A percentile compares a stretch with the other conserved stretches of the same genome.
Conservation (phyloP, 148 eudicot genomes). For the Talinum fruticosum region DNA sequence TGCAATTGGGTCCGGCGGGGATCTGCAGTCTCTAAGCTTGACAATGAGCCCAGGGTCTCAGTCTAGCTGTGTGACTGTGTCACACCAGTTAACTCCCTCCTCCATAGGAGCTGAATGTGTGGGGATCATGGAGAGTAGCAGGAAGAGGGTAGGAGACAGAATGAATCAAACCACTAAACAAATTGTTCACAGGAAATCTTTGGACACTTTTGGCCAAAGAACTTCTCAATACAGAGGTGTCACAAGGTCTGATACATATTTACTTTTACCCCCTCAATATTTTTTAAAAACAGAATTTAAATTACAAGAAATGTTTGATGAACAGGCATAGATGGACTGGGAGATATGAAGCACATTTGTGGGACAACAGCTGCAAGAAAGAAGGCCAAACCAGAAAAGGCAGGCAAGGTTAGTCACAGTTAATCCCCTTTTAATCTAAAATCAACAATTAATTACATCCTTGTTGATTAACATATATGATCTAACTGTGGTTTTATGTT, state of each 20-base stretch:
- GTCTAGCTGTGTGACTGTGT: conserved; percentile 74
- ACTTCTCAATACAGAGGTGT: conserved; percentile 98
- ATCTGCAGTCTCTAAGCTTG: conserved; percentile 66
- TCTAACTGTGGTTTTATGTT: conserved; percentile 18
- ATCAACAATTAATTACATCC: too few relatives aligned
- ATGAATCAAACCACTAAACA: conserved; percentile 47
- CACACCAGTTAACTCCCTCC: conserved; percentile 54
- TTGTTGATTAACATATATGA: neutral
- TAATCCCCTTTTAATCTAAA: too few relatives aligned
- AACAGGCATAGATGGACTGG: conserved; percentile 82
- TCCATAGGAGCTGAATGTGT: conserved; percentile 30
- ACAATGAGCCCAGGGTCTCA: conserved; percentile 94
- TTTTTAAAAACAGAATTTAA: neutral
- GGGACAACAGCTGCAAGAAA: conserved; percentile 77
- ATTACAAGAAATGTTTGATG: neutral
- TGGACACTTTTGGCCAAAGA: conserved; percentile 94
- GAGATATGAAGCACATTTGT: conserved; percentile 43
- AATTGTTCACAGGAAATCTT: conserved; percentile 86
- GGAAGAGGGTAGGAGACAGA: conserved; percentile 53
- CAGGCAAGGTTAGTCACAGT: conserved; percentile 66
- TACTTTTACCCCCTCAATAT: neutral
- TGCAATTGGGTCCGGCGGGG: conserved; percentile 57
- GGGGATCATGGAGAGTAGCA: conserved; percentile 50
- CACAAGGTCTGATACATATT: conserved; percentile 61
- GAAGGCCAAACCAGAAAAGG: conserved; percentile 98